Evolutionary conservation across 2,329 filamentous ascomycete species (phyloP).

Genomic region (Stachybotrys echinatus): DNA sequence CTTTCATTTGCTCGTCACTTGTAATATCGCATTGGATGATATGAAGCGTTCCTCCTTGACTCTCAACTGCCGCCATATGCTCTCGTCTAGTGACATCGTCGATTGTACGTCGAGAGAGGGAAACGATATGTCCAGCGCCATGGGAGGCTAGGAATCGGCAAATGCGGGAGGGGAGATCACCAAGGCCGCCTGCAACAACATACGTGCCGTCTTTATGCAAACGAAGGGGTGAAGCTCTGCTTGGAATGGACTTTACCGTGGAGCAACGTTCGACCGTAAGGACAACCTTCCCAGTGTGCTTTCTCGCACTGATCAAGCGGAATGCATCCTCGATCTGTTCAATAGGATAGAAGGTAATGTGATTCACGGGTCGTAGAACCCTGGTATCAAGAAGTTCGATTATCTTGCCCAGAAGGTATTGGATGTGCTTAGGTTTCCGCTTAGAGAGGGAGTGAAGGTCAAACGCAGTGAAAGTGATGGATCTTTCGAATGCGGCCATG

Average conservation of each 20-base stretch:
- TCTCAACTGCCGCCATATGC: not conserved
- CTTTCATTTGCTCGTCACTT: not conserved
- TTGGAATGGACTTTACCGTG: not conserved
- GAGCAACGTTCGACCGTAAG: not conserved
- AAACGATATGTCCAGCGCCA: not conserved
- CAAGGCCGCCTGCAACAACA: not conserved
- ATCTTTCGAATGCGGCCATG: not conserved
- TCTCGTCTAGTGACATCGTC: not conserved
- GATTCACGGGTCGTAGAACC: not conserved
- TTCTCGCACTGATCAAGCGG: not conserved
- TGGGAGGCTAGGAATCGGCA: not conserved
- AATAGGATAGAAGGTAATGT: not conserved
- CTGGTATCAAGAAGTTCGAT: not conserved
- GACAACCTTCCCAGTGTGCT: not conserved
- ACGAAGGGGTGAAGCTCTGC: not conserved
- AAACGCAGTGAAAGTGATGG: not conserved
- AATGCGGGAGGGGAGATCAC: not conserved
- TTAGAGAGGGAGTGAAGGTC: not conserved
- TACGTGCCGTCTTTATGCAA: not conserved
- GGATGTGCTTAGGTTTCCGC: not conserved
- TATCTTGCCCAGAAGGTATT: not conserved
- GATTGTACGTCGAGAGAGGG: not conserved
- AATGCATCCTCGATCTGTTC: not conserved
- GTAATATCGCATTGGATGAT: not conserved
- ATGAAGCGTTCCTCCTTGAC: not conserved